Percentiles rank a stretch among this genome's conserved stretches.
phyloP scores from a whole-genome alignment of 805 yeast genomes.

The Lipomyces mesembrius region DNA sequence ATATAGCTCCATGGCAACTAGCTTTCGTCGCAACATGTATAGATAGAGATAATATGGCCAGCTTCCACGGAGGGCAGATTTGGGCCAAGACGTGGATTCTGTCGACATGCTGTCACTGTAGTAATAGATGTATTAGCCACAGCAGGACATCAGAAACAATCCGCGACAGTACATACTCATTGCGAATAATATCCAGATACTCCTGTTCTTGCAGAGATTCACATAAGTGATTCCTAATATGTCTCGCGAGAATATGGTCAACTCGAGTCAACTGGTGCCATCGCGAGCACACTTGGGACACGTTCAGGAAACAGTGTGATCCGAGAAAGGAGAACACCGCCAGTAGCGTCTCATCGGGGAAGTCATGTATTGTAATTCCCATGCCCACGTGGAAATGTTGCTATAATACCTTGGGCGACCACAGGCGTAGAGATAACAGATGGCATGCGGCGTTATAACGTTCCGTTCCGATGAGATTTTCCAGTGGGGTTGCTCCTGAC shows the following conservation, averaged over 20 bases:
- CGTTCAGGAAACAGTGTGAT: slow-evolving; percentile 21
- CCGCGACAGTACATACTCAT: slow-evolving; percentile 9
- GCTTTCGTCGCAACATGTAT: slow-evolving; percentile 28
- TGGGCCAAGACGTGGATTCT: slow-evolving; percentile 10
- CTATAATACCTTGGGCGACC: not conserved
- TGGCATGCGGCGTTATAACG: too few species aligned
- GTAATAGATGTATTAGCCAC: not conserved
- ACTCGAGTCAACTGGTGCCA: slow-evolving; percentile 17
- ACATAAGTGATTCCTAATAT: slow-evolving; percentile 23
- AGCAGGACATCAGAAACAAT: not conserved
- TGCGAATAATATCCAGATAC: slow-evolving; percentile 16
- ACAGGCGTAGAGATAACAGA: not conserved
- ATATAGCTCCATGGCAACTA: slow-evolving; percentile 15
- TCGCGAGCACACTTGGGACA: slow-evolving; percentile 27
- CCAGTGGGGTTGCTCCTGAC: too few species aligned
- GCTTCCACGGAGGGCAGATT: slow-evolving; percentile 1
- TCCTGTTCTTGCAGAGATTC: slow-evolving; percentile 11
- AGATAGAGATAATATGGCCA: slow-evolving; percentile 22
- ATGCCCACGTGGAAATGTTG: not conserved
- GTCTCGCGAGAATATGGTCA: slow-evolving; percentile 23
- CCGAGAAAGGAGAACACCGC: slow-evolving; percentile 22
- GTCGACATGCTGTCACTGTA: slow-evolving; percentile 4
- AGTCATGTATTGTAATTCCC: slow-evolving; percentile 2
- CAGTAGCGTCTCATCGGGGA: slow-evolving; percentile 27
- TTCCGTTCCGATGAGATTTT: too few species aligned